These are phyloP conservation scores for Chaetomium fimeti DNA, from an alignment of 495 filamentous ascomycete genomes.

Conservation along the genomic window DNA sequence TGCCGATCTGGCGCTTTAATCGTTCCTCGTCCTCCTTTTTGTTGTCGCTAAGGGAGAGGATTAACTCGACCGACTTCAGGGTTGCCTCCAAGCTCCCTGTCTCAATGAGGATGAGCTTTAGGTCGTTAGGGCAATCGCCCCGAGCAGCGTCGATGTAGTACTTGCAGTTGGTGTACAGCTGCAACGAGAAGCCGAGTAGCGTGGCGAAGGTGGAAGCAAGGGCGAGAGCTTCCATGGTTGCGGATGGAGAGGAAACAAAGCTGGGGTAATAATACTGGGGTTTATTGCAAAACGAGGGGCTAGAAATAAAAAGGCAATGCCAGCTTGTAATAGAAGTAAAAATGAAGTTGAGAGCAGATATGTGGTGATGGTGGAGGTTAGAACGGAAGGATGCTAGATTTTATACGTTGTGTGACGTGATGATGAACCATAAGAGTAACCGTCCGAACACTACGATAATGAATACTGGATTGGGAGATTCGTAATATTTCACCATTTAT, in stretches of 20 bases:
- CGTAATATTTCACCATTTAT: no score
- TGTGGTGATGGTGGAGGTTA: background rate
- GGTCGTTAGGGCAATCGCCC: slow-evolving; percentile 1
- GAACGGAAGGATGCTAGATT: background rate
- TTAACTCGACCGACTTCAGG: background rate
- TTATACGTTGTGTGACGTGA: background rate
- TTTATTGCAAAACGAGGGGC: background rate
- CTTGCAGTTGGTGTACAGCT: slow-evolving; percentile 4
- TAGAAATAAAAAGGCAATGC: background rate
- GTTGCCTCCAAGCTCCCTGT: slow-evolving; percentile 10
- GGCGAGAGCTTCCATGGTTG: slow-evolving; percentile 12
- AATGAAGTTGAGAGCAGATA: background rate
- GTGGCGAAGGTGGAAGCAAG: slow-evolving; percentile 11
- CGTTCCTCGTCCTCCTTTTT: background rate
- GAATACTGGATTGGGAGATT: no score
- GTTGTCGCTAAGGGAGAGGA: background rate
- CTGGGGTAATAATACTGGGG: background rate
- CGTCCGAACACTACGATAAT: background rate
- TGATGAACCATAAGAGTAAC: no score
- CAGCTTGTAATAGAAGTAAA: background rate
- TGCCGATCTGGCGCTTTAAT: slow-evolving; percentile 2
- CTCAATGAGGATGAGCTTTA: slow-evolving; percentile 11
- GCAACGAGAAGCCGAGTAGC: slow-evolving; percentile 1
- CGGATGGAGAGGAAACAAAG: background rate
- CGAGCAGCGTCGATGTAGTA: slow-evolving; percentile 3